phyloP scores from a whole-genome alignment of 768 basidiomycete species.

The button mushroom (Agaricus bisporus) region DNA sequence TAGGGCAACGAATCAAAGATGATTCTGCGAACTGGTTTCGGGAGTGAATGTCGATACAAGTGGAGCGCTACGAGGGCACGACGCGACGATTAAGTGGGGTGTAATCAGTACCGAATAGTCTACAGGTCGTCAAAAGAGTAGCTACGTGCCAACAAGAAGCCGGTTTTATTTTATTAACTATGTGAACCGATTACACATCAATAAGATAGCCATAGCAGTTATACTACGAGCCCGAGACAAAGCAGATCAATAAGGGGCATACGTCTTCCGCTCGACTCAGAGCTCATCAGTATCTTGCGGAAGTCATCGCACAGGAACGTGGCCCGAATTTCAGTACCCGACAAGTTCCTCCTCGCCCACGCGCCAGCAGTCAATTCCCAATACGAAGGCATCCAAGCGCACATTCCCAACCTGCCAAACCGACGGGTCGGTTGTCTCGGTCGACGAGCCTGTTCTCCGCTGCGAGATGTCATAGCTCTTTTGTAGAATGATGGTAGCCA shows the following conservation, averaged over 20 bases:
- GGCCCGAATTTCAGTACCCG: neutral
- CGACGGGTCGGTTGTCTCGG: neutral
- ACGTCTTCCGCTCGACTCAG: conserved; percentile 8
- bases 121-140: too few species aligned
- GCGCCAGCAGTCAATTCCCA: conserved; percentile 2
- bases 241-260: conserved; percentile 3
- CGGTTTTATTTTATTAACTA: too few species aligned
- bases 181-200: too few species aligned
- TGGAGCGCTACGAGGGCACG: too few species aligned
- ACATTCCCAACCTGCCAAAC: conserved; percentile 8
- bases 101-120: too few species aligned
- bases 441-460: conserved; percentile 4
- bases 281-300: conserved; percentile 10
- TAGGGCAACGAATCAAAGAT: too few species aligned
- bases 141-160: too few species aligned
- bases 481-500: conserved; percentile 7
- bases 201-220: too few species aligned
- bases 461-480: conserved; percentile 6
- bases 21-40: too few species aligned
- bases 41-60: too few species aligned
- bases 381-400: conserved; percentile 8
- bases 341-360: neutral
- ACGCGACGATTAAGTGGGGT: too few species aligned
- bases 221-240: too few species aligned
- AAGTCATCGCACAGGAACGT: neutral